Percentiles rank a stretch among this genome's conserved stretches.
Conservation (phyloP, 129 eudicot genomes). For the Pulicaria dysenterica region DNA sequence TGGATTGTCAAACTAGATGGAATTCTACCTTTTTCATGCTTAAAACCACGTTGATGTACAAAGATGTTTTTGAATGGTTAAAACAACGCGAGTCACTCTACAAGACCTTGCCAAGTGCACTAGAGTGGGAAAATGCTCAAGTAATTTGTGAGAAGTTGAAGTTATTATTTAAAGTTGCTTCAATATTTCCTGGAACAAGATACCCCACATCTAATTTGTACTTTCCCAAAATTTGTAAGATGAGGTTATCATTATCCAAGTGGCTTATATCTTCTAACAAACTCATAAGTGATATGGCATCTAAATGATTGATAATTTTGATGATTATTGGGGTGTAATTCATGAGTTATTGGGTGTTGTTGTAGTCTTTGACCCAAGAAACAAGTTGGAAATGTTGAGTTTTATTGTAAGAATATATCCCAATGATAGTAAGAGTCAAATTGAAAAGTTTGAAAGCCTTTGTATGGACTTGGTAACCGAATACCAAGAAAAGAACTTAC, state of each 20-base stretch:
- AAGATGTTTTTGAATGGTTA: not conserved
- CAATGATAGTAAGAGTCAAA: too few relatives aligned
- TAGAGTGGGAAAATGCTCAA: not conserved
- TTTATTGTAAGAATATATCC: too few relatives aligned
- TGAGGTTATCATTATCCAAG: not conserved
- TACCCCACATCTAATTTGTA: slow-evolving; percentile 6
- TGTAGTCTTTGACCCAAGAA: too few relatives aligned
- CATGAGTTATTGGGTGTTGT: not conserved
- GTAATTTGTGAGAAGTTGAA: slow-evolving; percentile 3
- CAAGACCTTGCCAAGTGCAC: not conserved
- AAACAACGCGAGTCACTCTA: not conserved
- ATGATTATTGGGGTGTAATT: slow-evolving; percentile 7
- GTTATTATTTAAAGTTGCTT: not conserved
- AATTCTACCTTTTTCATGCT: slow-evolving; percentile 1
- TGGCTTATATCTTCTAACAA: not conserved
- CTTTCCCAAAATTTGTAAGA: slow-evolving; percentile 19
- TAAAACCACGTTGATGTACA: not conserved
- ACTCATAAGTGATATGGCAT: not conserved
- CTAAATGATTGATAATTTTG: not conserved
- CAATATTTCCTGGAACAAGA: not conserved
- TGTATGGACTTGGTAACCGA: too few relatives aligned
- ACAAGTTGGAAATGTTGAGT: too few relatives aligned
- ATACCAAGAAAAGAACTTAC: too few relatives aligned
- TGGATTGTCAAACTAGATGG: too few relatives aligned
- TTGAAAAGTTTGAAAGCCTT: too few relatives aligned